phyloP scores from a whole-genome alignment of 176 grass and related monocot genomes.

The Olyra latifolia region DNA sequence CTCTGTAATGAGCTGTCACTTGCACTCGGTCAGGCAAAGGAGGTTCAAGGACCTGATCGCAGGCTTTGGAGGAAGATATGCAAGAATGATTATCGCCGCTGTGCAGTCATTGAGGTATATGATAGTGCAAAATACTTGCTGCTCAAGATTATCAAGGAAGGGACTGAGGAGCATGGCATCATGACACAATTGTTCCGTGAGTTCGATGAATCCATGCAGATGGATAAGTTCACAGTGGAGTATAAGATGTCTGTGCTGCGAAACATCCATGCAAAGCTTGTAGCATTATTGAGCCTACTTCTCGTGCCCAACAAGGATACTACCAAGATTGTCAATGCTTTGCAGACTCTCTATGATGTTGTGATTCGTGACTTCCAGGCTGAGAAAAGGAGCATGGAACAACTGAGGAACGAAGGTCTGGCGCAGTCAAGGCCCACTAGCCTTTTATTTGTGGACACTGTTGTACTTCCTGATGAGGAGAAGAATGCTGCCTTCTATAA shows the following conservation, averaged over 20 bases:
- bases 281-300: constrained; percentile 53
- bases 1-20: constrained; percentile 86
- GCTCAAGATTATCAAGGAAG: constrained; percentile 65
- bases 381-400: constrained; percentile 77
- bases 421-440: constrained; percentile 53
- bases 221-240: constrained; percentile 73
- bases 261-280: constrained; percentile 61
- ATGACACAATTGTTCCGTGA: constrained; percentile 58
- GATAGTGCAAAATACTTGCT: constrained; percentile 81
- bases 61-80: constrained; percentile 85
- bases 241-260: constrained; percentile 70
- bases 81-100: constrained; percentile 91
- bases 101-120: constrained; percentile 85
- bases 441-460: constrained; percentile 78
- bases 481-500: constrained; percentile 66
- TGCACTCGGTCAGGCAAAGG: constrained; percentile 85
- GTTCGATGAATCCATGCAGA: constrained; percentile 64
- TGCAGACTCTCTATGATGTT: constrained; percentile 88
- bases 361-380: constrained; percentile 74
- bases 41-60: constrained; percentile 51
- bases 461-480: constrained; percentile 63
- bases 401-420: constrained; percentile 69
- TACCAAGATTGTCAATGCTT: constrained; percentile 72
- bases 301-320: constrained; percentile 61
- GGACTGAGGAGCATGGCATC: constrained; percentile 65